Evolutionary conservation across 306 rosid genomes (phyloP), one percentile per base, ranked within the genome.

Genomic region (Prinsepia uniflora): DNA sequence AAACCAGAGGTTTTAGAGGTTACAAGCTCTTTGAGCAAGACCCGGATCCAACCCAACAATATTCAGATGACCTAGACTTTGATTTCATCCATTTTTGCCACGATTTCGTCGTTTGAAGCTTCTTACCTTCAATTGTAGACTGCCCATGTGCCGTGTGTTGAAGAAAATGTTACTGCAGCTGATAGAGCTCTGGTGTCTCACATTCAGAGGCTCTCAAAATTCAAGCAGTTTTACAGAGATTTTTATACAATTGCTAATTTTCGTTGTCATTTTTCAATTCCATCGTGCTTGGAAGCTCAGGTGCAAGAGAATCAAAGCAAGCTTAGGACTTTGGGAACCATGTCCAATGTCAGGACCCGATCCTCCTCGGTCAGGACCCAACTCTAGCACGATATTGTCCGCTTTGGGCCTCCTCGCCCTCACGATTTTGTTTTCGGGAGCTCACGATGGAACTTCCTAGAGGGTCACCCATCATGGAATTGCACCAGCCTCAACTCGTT

Each of bases 221-320:
- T 85, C 13, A 91, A 94, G 81, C 83, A 67, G 44, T 87, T 87
- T 57, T 87, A 75, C 70, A 60, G 48, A 4, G 88, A 84, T 50
- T 74, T 60, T 34, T 65, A 69, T 46, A 50, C 10, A 6, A 73
- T 79, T 69, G 78, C 84, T 30, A 84, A 80, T 13, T 54, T 67
- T 7, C 67, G 61, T 8, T 34, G 77, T 53, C 76, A 72, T 67
- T 78, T 87, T 24, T 84, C 91, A 4, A 74, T 84, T 30, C 89
- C 90, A 66, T 91, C 96, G 59, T 89, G 84, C 65, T 72, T 91
- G 74, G 97, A 87, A 73, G 96, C 96, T 65, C 87, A 89, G 82
- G 99, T 89, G 30, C 89, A 87, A 62, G 99, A 94, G 85, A 94
- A 94, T 75, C 97, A 94, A 81, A 94, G 90, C 84, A 94, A 94